Conservation (phyloP, 163 green algal genomes). For the Chlamydomonas reinhardtii region DNA sequence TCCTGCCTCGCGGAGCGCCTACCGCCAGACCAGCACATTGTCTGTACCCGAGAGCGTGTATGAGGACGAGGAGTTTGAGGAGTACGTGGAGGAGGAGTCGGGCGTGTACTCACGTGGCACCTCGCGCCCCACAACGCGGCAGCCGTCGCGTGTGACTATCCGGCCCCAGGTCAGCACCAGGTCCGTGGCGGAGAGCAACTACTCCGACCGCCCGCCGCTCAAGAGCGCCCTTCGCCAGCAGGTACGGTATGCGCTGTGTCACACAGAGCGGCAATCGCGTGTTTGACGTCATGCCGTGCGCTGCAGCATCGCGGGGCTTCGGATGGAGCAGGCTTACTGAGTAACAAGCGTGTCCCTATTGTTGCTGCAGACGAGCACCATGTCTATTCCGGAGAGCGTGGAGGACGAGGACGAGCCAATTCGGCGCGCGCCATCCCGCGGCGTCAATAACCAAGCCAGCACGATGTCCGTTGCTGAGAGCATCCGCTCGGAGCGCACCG, state of each 20-base stretch:
- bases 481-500: conserved; percentile 12
- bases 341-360: no score
- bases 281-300: no score
- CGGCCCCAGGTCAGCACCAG: conserved; percentile 3
- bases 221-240: not conserved
- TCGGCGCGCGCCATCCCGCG: no score
- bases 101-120: not conserved
- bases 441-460: not conserved
- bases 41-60: conserved; percentile 6
- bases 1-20: not conserved
- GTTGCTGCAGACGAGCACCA: conserved; percentile 17
- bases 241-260: not conserved
- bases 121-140: not conserved
- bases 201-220: not conserved
- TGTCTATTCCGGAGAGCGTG: conserved; percentile 33
- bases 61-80: not conserved
- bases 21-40: not conserved
- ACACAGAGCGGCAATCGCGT: no score
- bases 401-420: not conserved
- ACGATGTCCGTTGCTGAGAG: conserved; percentile 23
- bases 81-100: not conserved
- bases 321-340: no score
- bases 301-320: no score
- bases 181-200: conserved; percentile 22
- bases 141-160: not conserved